Percentiles rank a stretch among this genome's conserved stretches.
These are phyloP conservation scores for Ligustrum vulgare DNA, from an alignment of 257 asterid genomes.

Conservation along the genomic window DNA sequence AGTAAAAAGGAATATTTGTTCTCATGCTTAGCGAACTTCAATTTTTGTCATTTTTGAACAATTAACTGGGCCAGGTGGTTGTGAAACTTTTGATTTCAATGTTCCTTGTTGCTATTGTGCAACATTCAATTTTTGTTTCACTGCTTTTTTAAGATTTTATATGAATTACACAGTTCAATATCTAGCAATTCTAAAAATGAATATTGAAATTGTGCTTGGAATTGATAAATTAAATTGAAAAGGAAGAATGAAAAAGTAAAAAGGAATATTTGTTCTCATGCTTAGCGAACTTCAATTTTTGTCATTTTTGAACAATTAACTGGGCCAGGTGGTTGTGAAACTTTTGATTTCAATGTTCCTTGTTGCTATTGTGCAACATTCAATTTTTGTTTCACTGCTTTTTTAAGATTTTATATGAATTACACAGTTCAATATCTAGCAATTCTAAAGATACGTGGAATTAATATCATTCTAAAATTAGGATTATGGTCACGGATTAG, in stretches of 20 bases:
- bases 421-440: neutral
- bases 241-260: neutral
- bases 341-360: neutral
- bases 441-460: too few relatives aligned
- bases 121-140: neutral
- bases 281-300: neutral
- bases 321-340: neutral
- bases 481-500: too few relatives aligned
- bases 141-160: neutral
- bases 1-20: neutral
- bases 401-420: neutral
- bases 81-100: neutral
- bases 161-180: neutral
- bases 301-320: neutral
- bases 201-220: neutral
- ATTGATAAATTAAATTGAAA: neutral
- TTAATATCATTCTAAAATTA: too few relatives aligned
- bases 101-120: neutral
- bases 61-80: neutral
- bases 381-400: neutral
- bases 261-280: neutral
- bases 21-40: neutral
- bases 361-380: neutral
- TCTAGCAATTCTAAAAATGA: neutral
- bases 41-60: neutral